phyloP scores from a whole-genome alignment of 139 green algal species.

The Zygnema circumcarinatum region DNA sequence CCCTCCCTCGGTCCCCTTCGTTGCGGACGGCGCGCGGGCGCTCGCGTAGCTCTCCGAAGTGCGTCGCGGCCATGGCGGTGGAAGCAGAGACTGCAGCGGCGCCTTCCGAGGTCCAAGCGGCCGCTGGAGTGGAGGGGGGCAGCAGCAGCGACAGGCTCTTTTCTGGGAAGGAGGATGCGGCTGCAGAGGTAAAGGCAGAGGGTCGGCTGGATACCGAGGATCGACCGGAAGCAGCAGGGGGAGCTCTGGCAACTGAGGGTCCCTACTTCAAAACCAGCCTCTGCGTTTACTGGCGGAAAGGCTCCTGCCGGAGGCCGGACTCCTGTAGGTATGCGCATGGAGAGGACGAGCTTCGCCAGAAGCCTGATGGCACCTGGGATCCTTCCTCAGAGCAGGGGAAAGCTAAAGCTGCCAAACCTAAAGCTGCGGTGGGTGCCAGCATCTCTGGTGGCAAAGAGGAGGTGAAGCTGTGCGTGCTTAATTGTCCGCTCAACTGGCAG shows the following conservation, averaged over 20 bases:
- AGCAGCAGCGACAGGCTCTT: too few relatives aligned
- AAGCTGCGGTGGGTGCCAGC: neutral
- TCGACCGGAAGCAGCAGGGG: too few relatives aligned
- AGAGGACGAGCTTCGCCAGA: slow-evolving; percentile 44
- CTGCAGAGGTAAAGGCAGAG: too few relatives aligned
- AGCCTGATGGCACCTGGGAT: slow-evolving; percentile 42
- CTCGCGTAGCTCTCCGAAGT: too few relatives aligned
- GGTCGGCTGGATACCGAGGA: too few relatives aligned
- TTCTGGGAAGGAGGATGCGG: too few relatives aligned
- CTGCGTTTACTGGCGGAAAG: slow-evolving; percentile 42
- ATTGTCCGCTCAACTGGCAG: neutral
- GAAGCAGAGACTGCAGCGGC: too few relatives aligned
- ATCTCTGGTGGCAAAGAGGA: slow-evolving; percentile 8
- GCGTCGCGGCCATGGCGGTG: too few relatives aligned
- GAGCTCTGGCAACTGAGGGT: neutral
- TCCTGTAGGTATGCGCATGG: slow-evolving; percentile 45
- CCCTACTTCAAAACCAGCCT: slow-evolving; percentile 44
- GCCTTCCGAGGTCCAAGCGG: too few relatives aligned
- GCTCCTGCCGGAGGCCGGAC: slow-evolving; percentile 18
- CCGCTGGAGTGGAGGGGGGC: too few relatives aligned
- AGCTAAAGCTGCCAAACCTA: slow-evolving; percentile 23
- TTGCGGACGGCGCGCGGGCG: too few relatives aligned
- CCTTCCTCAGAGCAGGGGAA: slow-evolving; percentile 33
- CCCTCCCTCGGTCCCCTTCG: too few relatives aligned
- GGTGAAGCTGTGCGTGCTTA: slow-evolving; percentile 11